phyloP scores from a whole-genome alignment of 2,329 filamentous ascomycete genomes.

The Aspergillus caelatus region DNA sequence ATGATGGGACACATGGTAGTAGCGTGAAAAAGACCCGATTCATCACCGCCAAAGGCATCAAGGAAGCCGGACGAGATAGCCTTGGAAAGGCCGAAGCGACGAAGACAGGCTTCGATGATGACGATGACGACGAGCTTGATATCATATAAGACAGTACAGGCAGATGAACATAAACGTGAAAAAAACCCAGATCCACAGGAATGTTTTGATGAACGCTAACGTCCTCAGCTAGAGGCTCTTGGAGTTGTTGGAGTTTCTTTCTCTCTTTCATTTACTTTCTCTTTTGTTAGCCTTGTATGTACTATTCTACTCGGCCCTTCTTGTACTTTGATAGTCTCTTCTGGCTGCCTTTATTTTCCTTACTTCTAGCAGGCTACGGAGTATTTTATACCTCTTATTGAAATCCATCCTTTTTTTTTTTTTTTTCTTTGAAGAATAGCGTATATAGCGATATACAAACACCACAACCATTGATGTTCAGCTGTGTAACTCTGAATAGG shows the following conservation, averaged over 20 bases:
- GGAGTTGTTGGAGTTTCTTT: conserved; percentile 7
- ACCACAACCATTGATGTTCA: not conserved
- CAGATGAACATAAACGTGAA: not conserved
- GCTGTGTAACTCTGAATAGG: no score
- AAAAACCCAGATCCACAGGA: not conserved
- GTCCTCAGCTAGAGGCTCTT: not conserved
- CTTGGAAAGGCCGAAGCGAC: conserved; percentile 55
- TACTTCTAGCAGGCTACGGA: conserved; percentile 17
- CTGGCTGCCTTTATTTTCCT: not conserved
- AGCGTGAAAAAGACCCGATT: conserved; percentile 72
- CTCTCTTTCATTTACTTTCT: conserved; percentile 10
- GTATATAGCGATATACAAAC: not conserved
- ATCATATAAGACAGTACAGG: conserved; percentile 39
- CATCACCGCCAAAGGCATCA: conserved; percentile 75
- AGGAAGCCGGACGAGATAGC: conserved; percentile 75
- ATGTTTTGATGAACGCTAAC: conserved; percentile 9
- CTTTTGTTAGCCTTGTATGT: conserved; percentile 3
- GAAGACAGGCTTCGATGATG: conserved; percentile 51
- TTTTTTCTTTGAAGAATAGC: not conserved
- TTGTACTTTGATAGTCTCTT: conserved; percentile 3
- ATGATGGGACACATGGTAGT: conserved; percentile 37
- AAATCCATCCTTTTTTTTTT: not conserved
- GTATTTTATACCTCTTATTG: conserved; percentile 7
- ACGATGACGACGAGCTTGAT: conserved; percentile 55
- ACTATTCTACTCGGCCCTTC: conserved; percentile 1